These are phyloP conservation scores for Paraleonurus japonicus DNA, from an alignment of 257 asterid species.

Conservation along the genomic window DNA sequence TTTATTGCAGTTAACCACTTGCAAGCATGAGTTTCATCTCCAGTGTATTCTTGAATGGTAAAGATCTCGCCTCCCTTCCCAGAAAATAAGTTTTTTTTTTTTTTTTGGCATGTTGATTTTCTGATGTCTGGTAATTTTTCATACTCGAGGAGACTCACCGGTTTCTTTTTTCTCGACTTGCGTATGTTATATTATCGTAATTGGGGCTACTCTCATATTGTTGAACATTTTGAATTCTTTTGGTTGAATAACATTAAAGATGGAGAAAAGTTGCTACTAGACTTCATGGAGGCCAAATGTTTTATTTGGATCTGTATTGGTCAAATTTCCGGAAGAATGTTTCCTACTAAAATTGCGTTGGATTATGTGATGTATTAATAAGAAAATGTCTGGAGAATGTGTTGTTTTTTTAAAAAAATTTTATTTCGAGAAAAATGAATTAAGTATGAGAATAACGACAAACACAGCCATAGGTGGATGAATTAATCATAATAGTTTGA, in stretches of 20 bases:
- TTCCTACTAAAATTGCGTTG: not conserved
- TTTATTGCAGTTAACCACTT: slow-evolving; percentile 69
- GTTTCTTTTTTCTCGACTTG: not conserved
- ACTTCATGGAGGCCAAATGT: not conserved
- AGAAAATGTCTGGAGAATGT: not conserved
- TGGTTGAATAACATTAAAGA: slow-evolving; percentile 5
- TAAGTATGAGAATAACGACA: not conserved
- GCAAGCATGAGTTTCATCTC: slow-evolving; percentile 93
- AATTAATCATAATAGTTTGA: not conserved
- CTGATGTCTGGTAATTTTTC: not conserved
- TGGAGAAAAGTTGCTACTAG: not conserved
- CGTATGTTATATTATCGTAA: not conserved
- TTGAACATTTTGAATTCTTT: not conserved
- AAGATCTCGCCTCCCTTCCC: not conserved
- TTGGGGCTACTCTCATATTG: not conserved
- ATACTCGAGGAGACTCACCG: not conserved
- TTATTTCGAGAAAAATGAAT: not conserved
- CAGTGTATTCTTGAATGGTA: slow-evolving; percentile 95
- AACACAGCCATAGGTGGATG: not conserved
- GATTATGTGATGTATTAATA: not conserved
- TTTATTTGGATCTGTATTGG: not conserved
- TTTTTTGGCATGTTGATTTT: not conserved
- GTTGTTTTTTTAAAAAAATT: not conserved
- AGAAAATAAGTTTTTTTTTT: not conserved
- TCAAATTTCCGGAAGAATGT: not conserved